These are phyloP conservation scores for Colletotrichum sp. DNA, from an alignment of 2,329 filamentous ascomycete genomes.

Conservation along the genomic window DNA sequence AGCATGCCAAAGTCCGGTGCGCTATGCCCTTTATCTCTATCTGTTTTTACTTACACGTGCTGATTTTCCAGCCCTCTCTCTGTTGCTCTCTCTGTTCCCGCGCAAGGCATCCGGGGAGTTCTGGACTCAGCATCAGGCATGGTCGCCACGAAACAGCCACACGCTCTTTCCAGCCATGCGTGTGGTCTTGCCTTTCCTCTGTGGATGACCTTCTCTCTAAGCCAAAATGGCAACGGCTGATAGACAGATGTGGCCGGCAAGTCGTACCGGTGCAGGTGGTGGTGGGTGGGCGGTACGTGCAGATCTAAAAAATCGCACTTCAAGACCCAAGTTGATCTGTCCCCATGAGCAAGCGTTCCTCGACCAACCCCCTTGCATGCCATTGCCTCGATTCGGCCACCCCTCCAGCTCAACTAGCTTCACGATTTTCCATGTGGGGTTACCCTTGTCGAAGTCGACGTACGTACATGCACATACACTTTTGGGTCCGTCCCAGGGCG, in stretches of 20 bases:
- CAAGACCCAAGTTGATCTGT: background rate
- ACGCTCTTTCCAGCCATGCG: background rate
- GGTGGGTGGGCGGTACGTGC: background rate
- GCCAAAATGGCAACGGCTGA: background rate
- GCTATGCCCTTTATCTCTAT: background rate
- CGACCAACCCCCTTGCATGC: slow-evolving; percentile 15
- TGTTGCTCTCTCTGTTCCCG: background rate
- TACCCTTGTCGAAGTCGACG: background rate
- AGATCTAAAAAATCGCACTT: background rate
- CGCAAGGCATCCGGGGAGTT: background rate
- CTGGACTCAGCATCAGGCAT: background rate
- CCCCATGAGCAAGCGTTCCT: slow-evolving; percentile 10
- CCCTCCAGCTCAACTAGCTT: background rate
- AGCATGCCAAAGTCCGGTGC: background rate
- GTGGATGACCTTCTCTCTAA: background rate
- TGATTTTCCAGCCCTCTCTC: background rate
- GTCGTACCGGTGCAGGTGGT: background rate
- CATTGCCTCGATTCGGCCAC: slow-evolving; percentile 3
- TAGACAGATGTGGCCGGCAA: background rate
- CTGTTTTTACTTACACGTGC: background rate
- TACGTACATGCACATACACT: background rate
- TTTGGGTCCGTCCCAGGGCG: background rate
- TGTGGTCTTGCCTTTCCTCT: background rate
- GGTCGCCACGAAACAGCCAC: background rate
- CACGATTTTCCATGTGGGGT: slow-evolving; percentile 11